Base-by-base conservation (phyloP, 169 alveolate genomes). In the Plasmodium relictum region DNA sequence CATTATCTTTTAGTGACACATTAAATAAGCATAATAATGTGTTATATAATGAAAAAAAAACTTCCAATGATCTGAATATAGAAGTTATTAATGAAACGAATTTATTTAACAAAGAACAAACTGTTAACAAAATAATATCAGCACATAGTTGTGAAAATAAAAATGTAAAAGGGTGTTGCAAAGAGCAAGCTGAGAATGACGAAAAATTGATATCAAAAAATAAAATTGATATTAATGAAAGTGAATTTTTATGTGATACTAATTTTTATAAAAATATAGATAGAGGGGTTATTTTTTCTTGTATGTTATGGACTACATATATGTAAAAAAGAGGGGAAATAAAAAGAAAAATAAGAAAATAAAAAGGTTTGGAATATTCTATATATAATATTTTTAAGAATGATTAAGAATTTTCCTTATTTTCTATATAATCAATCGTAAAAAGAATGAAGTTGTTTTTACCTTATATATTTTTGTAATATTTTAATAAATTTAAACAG, bases 271-370 rank as follows among this genome's bases (percentile, higher is more conserved):
- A 80, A 24, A 39, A 7, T 68, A 31, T 22, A 22, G 80, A 66
- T 12, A 54, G 22, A 68, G 90, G 50, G 8, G 44, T 44, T 7
- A 37, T 71, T 59, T 66, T 80, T 59, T 80, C 83, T 10, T 37
- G 73, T 18, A 52, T 70, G 22, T 16, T 80, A 59, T 80, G 90
- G 90, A 26, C 78, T 10, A 74, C 90, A 61, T 80, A 80, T 44
- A 66, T 80, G 44, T 80, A 39, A 80, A 66, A 58, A 31, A 14
- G 18, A 42, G 42, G 16, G n/a, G 24, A 26, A n/a, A 39, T 18
- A 73, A 26, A 58, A 39, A 48, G 12, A 42, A 7, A 24, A 16
- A 62, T 6, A 16, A 6, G 42, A 22, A 1, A 62, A 20, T 39
- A 62, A 62, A 62, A 26, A 62, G 22, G 18, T 0, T 20, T 7